phyloP scores from a whole-genome alignment of 345 rosid species.

The Noccaea caerulescens region DNA sequence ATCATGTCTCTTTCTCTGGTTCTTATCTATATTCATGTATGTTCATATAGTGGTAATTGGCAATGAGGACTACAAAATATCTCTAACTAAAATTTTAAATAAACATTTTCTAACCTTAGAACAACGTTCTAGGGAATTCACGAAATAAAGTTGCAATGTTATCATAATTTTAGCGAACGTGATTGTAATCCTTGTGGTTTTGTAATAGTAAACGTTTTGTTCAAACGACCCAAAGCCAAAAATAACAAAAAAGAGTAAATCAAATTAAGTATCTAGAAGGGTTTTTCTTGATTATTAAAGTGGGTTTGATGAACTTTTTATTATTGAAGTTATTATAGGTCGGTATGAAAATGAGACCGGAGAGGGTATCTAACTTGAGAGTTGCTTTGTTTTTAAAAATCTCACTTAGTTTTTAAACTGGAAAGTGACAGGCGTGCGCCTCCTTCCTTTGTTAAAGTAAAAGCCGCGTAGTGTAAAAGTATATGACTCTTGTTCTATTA shows the following conservation, averaged over 20 bases:
- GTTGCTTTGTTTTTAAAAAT: neutral
- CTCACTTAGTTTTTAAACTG: neutral
- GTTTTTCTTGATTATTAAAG: conserved; percentile 10
- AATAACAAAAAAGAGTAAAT: neutral
- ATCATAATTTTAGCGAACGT: neutral
- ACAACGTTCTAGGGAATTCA: neutral
- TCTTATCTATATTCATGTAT: neutral
- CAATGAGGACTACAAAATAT: neutral
- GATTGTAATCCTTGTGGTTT: neutral
- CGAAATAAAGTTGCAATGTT: neutral
- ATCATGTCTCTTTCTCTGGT: neutral
- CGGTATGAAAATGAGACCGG: conserved; percentile 40
- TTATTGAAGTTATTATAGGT: conserved; percentile 5
- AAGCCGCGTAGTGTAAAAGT: conserved; percentile 39
- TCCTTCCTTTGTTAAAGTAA: conserved; percentile 19
- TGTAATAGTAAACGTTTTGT: neutral
- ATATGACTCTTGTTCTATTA: conserved; percentile 23
- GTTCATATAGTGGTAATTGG: neutral
- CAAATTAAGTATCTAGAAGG: conserved; percentile 31
- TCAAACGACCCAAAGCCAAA: neutral
- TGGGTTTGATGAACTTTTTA: conserved; percentile 4
- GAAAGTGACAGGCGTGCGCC: conserved; percentile 33
- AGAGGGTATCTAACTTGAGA: conserved; percentile 32
- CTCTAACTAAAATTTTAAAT: neutral
- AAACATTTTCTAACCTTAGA: neutral